phyloP scores from a whole-genome alignment of 1,284 basidiomycete genomes.

The Wallemia mellicola region DNA sequence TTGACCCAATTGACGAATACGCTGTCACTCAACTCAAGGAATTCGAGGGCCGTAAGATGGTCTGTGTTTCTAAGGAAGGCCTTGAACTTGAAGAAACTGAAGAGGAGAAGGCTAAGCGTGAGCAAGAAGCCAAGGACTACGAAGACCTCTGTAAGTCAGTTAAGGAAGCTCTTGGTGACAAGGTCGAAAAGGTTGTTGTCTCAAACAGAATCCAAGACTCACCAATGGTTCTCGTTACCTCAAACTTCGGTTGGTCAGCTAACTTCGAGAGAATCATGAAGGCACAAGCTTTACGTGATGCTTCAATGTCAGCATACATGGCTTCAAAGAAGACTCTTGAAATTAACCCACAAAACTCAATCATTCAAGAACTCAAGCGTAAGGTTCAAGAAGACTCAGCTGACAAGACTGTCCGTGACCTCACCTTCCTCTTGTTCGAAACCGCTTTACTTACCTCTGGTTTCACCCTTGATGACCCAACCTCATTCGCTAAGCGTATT shows the following conservation, averaged over 20 bases:
- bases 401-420: constrained; percentile 90
- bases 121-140: constrained; percentile 60
- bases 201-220: constrained; percentile 95
- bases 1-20: constrained; percentile 96
- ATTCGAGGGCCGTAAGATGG: constrained; percentile 92
- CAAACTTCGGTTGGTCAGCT: constrained; percentile 96
- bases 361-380: constrained; percentile 81
- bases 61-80: constrained; percentile 96
- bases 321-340: constrained; percentile 96
- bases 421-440: constrained; percentile 87
- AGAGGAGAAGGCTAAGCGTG: constrained; percentile 76
- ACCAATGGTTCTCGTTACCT: constrained; percentile 86
- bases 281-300: constrained; percentile 91
- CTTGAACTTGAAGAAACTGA: constrained; percentile 97
- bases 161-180: constrained; percentile 96
- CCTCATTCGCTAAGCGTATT: constrained; percentile 81
- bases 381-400: constrained; percentile 91
- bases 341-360: constrained; percentile 77
- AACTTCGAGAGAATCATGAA: constrained; percentile 99
- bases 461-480: constrained; percentile 83
- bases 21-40: constrained; percentile 96
- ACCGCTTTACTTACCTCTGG: constrained; percentile 38
- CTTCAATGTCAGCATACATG: constrained; percentile 98
- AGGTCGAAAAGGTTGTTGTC: constrained; percentile 96
- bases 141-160: constrained; percentile 73